Base-by-base conservation (phyloP, 1,284 basidiomycete species). In the Ceraceosorus bombacis region DNA sequence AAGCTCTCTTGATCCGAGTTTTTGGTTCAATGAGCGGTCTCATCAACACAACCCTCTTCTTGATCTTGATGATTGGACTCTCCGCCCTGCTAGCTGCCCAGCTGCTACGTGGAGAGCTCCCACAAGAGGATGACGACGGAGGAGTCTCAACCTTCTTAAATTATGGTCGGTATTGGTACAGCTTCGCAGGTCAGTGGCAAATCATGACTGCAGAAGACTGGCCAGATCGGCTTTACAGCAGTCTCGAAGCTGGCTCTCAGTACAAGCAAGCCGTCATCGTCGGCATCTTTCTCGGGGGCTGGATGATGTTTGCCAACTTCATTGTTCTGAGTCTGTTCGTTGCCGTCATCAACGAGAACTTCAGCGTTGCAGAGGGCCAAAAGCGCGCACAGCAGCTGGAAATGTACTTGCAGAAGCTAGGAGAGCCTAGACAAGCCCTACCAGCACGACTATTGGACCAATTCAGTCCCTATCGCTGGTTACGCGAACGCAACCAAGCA, bases 311-410 rank as follows among this genome's bases (percentile, higher is more conserved):
- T 67, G 86, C 90, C 1, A 94, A 94, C 77, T 94, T 93, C 80
- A 91, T 96, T 71, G 82, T 97, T n/a, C 78, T 95, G 59, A 92
- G 96, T 73, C 90, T 97, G 87, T 96, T 97, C 81, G 92, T 98
- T 73, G 94, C 93, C 41, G 93, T 97, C 57, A 93, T 98, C 82
- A 92, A 95, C 78, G 93, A 96, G 81, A 96, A 95, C 79, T 97
- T 97, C 70, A 83, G 88, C 50, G 85, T 96, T 4, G 90, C 91
- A 0, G 94, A 97, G 73, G 90, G 94, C 76, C 83, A 86, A 52
- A 96, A 95, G 80, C 85, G 87, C 59, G 84, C 85, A 52, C 84
- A 88, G 67, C 94, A 97, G 78, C 85, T 88, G 6, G 85, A 82
- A 54, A 78, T 79, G 58, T 78, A 85, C 67, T 78, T 82, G 37